Evolutionary conservation across 1,284 basidiomycete species (phyloP).

Genomic region (Cutaneotrichosporon daszewskae): DNA sequence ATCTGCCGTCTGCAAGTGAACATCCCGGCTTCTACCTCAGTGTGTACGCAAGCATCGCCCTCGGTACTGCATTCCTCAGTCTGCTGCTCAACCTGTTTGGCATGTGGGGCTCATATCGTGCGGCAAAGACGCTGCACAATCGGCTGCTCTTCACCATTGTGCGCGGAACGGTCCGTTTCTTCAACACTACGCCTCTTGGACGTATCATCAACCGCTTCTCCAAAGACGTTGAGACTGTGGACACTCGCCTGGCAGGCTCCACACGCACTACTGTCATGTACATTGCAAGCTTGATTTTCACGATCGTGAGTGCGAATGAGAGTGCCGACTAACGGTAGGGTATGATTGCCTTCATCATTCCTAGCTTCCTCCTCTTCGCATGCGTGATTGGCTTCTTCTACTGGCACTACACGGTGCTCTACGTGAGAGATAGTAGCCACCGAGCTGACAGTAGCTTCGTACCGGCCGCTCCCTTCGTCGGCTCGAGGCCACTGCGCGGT

Average conservation of each 20-base stretch:
- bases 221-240: conserved; percentile 72
- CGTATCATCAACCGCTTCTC: conserved; percentile 74
- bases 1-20: conserved; percentile 39
- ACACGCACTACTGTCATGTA: conserved; percentile 67
- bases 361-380: conserved; percentile 67
- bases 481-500: conserved; percentile 56
- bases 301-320: conserved; percentile 47
- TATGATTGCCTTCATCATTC: conserved; percentile 60
- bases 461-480: conserved; percentile 70
- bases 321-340: neutral
- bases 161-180: conserved; percentile 42
- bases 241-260: conserved; percentile 62
- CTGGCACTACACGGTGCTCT: conserved; percentile 62
- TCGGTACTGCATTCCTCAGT: conserved; percentile 34
- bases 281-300: conserved; percentile 64
- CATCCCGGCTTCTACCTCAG: conserved; percentile 48
- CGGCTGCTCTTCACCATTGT: conserved; percentile 36
- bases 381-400: conserved; percentile 58
- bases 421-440: conserved; percentile 32
- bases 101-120: conserved; percentile 55
- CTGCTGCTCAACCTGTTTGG: conserved; percentile 36
- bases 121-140: conserved; percentile 37
- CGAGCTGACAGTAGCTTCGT: conserved; percentile 30
- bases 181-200: conserved; percentile 48
- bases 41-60: conserved; percentile 39